These are phyloP conservation scores for Mercurialis annua DNA, from an alignment of 345 rosid species.

Conservation along the genomic window DNA sequence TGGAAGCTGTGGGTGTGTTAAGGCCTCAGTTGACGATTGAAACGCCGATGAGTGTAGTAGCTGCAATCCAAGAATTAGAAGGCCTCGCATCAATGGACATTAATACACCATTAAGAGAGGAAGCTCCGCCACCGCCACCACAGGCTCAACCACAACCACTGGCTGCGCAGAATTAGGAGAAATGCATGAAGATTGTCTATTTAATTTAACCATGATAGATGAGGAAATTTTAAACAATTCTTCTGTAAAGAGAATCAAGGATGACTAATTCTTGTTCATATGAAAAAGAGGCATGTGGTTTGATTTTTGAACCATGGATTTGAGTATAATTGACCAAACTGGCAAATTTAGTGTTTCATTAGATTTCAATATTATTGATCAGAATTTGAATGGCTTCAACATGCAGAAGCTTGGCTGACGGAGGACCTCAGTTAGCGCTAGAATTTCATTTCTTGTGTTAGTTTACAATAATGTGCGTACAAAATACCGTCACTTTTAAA, in stretches of 20 bases:
- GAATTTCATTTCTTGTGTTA: no score
- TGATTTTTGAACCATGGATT: conserved; percentile 16
- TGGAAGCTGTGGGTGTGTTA: conserved; percentile 40
- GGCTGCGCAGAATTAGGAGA: conserved; percentile 11
- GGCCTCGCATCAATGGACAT: conserved; percentile 52
- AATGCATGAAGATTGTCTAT: not conserved
- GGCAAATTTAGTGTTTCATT: no score
- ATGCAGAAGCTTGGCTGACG: no score
- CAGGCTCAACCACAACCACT: no score
- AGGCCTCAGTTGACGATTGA: conserved; percentile 41
- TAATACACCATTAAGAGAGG: conserved; percentile 29
- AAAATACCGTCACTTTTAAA: no score
- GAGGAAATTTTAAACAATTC: no score
- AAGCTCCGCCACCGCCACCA: conserved; percentile 14
- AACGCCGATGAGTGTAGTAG: conserved; percentile 28
- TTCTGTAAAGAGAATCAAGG: no score
- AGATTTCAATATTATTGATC: not conserved
- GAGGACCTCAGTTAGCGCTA: no score
- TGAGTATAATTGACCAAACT: conserved; percentile 2
- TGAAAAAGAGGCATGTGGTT: conserved; percentile 21
- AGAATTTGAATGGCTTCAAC: conserved; percentile 10
- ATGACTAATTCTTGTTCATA: conserved; percentile 22
- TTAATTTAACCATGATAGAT: no score
- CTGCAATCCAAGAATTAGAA: conserved; percentile 62
- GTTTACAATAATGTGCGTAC: no score